These are phyloP conservation scores for Cyamopsis tetragonoloba DNA, from an alignment of 306 rosid genomes.

Conservation along the genomic window DNA sequence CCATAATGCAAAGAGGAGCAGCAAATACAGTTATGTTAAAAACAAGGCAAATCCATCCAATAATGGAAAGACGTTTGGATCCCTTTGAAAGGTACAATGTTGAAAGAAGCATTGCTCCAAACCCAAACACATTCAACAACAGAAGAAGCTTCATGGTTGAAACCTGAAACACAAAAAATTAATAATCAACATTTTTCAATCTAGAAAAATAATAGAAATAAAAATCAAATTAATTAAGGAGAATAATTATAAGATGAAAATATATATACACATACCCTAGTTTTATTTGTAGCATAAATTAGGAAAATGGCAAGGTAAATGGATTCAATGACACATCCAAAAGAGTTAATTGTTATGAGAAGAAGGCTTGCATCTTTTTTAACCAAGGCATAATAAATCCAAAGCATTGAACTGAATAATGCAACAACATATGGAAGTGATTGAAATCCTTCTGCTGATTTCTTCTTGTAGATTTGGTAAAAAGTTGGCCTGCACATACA, in stretches of 20 bases:
- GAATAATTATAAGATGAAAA: not conserved
- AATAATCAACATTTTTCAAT: not conserved
- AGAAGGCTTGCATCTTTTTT: slow-evolving; percentile 48
- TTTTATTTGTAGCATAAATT: slow-evolving; percentile 54
- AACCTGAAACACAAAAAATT: slow-evolving; percentile 31
- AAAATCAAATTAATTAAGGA: not conserved
- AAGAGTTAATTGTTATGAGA: slow-evolving; percentile 76
- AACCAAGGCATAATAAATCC: slow-evolving; percentile 81
- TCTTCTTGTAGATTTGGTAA: slow-evolving; percentile 66
- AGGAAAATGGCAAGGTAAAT: slow-evolving; percentile 55
- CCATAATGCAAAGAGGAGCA: slow-evolving; percentile 77
- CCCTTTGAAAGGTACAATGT: slow-evolving; percentile 54
- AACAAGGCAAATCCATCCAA: slow-evolving; percentile 78
- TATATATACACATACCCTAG: slow-evolving; percentile 48
- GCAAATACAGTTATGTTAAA: slow-evolving; percentile 74
- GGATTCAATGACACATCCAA: slow-evolving; percentile 65
- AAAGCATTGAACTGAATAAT: slow-evolving; percentile 72
- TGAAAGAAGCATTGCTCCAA: slow-evolving; percentile 61
- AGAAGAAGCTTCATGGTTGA: slow-evolving; percentile 52
- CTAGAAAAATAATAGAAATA: not conserved
- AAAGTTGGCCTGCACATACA: slow-evolving; percentile 71
- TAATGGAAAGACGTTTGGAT: slow-evolving; percentile 44
- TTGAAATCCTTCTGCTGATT: slow-evolving; percentile 73
- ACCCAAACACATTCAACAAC: slow-evolving; percentile 61
- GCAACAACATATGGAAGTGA: slow-evolving; percentile 72